phyloP scores from a whole-genome alignment of 495 filamentous ascomycete species.

The Hyaloscypha finlandica region DNA sequence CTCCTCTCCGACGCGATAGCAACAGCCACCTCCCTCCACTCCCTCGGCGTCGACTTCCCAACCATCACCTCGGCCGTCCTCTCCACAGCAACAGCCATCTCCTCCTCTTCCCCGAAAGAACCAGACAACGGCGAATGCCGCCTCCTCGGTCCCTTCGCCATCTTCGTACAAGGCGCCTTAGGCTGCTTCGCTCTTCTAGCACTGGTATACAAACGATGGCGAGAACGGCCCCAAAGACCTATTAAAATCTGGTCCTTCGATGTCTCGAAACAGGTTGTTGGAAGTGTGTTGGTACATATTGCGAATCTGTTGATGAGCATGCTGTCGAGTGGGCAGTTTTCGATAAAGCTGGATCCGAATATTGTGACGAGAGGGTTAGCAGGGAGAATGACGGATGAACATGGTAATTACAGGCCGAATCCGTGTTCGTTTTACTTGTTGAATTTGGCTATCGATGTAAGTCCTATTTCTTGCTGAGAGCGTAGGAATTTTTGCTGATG shows the following conservation, averaged over 20 bases:
- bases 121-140: slow-evolving; percentile 61
- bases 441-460: slow-evolving; percentile 93
- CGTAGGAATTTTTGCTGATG: background rate
- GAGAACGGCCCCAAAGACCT: slow-evolving; percentile 87
- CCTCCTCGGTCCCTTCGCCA: slow-evolving; percentile 81
- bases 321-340: slow-evolving; percentile 81
- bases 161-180: slow-evolving; percentile 87
- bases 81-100: slow-evolving; percentile 36
- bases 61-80: slow-evolving; percentile 32
- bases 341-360: slow-evolving; percentile 32
- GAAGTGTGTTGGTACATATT: slow-evolving; percentile 84
- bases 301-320: slow-evolving; percentile 94
- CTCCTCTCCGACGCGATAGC: slow-evolving; percentile 32
- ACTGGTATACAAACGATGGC: slow-evolving; percentile 90
- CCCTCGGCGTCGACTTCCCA: slow-evolving; percentile 34
- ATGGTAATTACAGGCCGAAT: slow-evolving; percentile 72
- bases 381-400: slow-evolving; percentile 43
- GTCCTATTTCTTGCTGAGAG: slow-evolving; percentile 39
- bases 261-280: slow-evolving; percentile 96
- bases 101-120: slow-evolving; percentile 5
- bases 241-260: slow-evolving; percentile 96
- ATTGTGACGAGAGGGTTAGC: slow-evolving; percentile 21
- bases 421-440: slow-evolving; percentile 95
- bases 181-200: slow-evolving; percentile 80
- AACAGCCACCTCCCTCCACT: slow-evolving; percentile 18